A percentile compares a stretch with the other conserved stretches of the same genome.
These are phyloP conservation scores for Paraphoma sp. DNA, from an alignment of 2,329 filamentous ascomycete genomes.

Conservation along the genomic window DNA sequence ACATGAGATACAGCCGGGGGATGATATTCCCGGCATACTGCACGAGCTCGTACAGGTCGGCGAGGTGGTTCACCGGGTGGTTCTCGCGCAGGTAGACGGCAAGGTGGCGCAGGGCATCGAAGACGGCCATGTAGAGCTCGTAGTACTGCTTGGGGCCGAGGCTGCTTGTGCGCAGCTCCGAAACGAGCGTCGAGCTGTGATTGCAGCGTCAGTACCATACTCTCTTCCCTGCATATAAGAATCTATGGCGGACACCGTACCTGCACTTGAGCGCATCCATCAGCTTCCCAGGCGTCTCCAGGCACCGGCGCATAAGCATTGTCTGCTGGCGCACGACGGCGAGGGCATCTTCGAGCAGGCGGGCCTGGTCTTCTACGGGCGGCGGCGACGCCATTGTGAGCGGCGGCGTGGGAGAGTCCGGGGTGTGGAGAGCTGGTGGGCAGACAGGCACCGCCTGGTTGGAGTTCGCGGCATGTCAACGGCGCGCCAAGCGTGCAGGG, in stretches of 20 bases:
- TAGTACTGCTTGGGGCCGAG: slow-evolving; percentile 99
- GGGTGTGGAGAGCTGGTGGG: slow-evolving; percentile 37
- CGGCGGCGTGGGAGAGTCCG: slow-evolving; percentile 24
- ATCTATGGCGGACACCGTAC: slow-evolving; percentile 58
- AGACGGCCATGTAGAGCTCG: slow-evolving; percentile 99
- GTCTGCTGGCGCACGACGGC: slow-evolving; percentile 97
- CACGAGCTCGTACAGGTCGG: slow-evolving; percentile 96
- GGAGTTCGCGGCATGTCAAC: slow-evolving; percentile 26
- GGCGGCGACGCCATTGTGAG: slow-evolving; percentile 55
- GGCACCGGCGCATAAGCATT: slow-evolving; percentile 93
- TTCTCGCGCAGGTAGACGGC: slow-evolving; percentile 97
- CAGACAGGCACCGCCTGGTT: slow-evolving; percentile 27
- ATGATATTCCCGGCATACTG: slow-evolving; percentile 99
- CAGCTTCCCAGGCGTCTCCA: slow-evolving; percentile 96
- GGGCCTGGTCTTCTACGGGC: slow-evolving; percentile 68
- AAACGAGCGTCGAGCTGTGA: slow-evolving; percentile 89
- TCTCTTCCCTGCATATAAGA: slow-evolving; percentile 1
- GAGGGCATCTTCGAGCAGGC: slow-evolving; percentile 96
- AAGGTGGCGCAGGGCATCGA: slow-evolving; percentile 95
- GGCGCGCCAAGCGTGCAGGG: slow-evolving; percentile 36
- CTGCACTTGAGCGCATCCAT: slow-evolving; percentile 99
- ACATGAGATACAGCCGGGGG: slow-evolving; percentile 96
- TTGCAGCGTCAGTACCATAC: slow-evolving; percentile 7
- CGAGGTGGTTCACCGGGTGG: slow-evolving; percentile 96
- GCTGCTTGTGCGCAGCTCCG: slow-evolving; percentile 96